Evolutionary conservation across 2,329 filamentous ascomycete genomes (phyloP).

Genomic region (Colletotrichum aenigma): DNA sequence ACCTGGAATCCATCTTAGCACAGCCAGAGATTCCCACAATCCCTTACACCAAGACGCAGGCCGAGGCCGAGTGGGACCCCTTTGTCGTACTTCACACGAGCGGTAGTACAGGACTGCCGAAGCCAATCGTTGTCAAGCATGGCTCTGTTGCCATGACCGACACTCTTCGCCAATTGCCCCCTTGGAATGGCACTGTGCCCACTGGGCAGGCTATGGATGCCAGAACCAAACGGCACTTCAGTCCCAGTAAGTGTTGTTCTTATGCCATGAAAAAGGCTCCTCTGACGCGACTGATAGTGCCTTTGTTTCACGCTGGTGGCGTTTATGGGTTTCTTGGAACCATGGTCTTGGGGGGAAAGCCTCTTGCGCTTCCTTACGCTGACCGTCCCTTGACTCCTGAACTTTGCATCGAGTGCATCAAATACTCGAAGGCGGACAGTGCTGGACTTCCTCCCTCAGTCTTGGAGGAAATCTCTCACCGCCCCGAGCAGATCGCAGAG

Average conservation of each 20-base stretch:
- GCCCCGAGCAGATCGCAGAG: slow-evolving; percentile 28
- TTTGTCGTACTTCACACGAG: slow-evolving; percentile 48
- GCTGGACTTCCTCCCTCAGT: slow-evolving; percentile 40
- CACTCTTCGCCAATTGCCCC: background rate
- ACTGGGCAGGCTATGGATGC: slow-evolving; percentile 34
- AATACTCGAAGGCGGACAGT: slow-evolving; percentile 27
- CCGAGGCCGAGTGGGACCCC: slow-evolving; percentile 46
- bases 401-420: slow-evolving; percentile 33
- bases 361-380: slow-evolving; percentile 30
- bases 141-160: slow-evolving; percentile 42
- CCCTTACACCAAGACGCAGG: slow-evolving; percentile 43
- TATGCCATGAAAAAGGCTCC: background rate
- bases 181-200: slow-evolving; percentile 18
- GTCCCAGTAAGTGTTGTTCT: background rate
- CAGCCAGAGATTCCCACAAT: slow-evolving; percentile 33
- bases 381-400: slow-evolving; percentile 39
- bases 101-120: slow-evolving; percentile 50
- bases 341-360: slow-evolving; percentile 30
- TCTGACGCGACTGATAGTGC: slow-evolving; percentile 28
- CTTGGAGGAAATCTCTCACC: slow-evolving; percentile 46
- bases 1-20: slow-evolving; percentile 37
- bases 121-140: slow-evolving; percentile 43
- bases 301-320: slow-evolving; percentile 42
- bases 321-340: slow-evolving; percentile 28
- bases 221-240: slow-evolving; percentile 14